A percentile compares a stretch with the other conserved stretches of the same genome.
phyloP scores from a whole-genome alignment of 2,329 filamentous ascomycete species.

The Colletotrichum truncatum region DNA sequence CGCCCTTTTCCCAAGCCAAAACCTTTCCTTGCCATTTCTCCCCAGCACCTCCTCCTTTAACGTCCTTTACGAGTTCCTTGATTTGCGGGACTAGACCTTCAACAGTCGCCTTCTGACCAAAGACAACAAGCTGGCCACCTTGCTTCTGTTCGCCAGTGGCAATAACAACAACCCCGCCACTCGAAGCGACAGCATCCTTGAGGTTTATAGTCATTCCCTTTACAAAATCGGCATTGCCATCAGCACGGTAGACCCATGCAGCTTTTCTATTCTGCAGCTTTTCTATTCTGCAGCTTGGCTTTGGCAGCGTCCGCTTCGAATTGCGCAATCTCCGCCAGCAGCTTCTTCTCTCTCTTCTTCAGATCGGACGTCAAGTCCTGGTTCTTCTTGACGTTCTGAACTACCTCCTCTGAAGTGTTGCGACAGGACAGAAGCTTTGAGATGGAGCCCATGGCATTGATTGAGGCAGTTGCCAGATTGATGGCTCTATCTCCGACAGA shows the following conservation, averaged over 20 bases:
- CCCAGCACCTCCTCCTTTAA: conserved; percentile 40
- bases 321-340: conserved; percentile 38
- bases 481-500: conserved; percentile 39
- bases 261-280: conserved; percentile 23
- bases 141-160: conserved; percentile 37
- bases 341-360: conserved; percentile 37
- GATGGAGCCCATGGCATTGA: conserved; percentile 34
- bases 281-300: conserved; percentile 22
- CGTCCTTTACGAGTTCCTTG: conserved; percentile 31
- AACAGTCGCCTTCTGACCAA: conserved; percentile 35
- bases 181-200: conserved; percentile 32
- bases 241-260: conserved; percentile 36
- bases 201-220: conserved; percentile 38
- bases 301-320: conserved; percentile 38
- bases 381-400: conserved; percentile 27
- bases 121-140: conserved; percentile 36
- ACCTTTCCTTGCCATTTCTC: conserved; percentile 45
- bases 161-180: conserved; percentile 33
- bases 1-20: conserved; percentile 35
- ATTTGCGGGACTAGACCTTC: conserved; percentile 30
- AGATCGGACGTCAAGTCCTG: conserved; percentile 32
- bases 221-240: conserved; percentile 39
- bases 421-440: conserved; percentile 38
- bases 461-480: conserved; percentile 32
- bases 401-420: conserved; percentile 33